Evolutionary conservation across 106 monocot species (phyloP).

Genomic region (Allium cepa): DNA sequence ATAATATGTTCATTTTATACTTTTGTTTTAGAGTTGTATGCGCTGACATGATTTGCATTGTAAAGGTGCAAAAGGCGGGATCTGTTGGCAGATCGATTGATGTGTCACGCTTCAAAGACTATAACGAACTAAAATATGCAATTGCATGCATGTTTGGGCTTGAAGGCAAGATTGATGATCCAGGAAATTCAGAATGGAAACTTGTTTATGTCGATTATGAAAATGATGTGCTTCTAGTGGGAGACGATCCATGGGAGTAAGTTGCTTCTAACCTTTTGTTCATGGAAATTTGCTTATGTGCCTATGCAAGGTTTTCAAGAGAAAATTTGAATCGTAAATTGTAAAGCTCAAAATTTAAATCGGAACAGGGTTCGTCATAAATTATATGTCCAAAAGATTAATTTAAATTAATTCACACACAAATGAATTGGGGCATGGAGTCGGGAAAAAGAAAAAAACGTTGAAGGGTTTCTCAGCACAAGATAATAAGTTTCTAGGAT

Average conservation of each 20-base stretch:
- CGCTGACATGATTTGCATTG: background rate
- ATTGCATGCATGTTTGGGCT: slow-evolving; percentile 97
- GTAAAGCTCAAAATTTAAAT: too few relatives aligned
- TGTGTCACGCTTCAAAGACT: slow-evolving; percentile 75
- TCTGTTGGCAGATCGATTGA: slow-evolving; percentile 97
- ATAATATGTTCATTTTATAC: background rate
- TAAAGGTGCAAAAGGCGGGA: slow-evolving; percentile 85
- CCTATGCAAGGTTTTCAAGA: too few relatives aligned
- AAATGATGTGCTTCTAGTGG: slow-evolving; percentile 98
- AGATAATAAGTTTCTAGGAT: too few relatives aligned
- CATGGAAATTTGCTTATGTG: too few relatives aligned
- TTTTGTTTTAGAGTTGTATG: background rate
- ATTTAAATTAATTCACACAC: too few relatives aligned
- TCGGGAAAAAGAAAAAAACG: too few relatives aligned
- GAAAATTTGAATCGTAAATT: too few relatives aligned
- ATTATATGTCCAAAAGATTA: too few relatives aligned
- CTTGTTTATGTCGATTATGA: slow-evolving; percentile 95
- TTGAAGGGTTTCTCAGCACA: too few relatives aligned
- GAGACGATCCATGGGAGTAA: slow-evolving; percentile 99
- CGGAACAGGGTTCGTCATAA: too few relatives aligned
- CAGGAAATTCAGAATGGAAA: slow-evolving; percentile 64
- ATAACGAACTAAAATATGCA: slow-evolving; percentile 60
- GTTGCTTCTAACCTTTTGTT: slow-evolving; percentile 2
- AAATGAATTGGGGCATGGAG: too few relatives aligned
- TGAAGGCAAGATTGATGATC: slow-evolving; percentile 66